These are phyloP conservation scores for Neofusicoccum ribis DNA, from an alignment of 2,329 filamentous ascomycete species.

Conservation along the genomic window DNA sequence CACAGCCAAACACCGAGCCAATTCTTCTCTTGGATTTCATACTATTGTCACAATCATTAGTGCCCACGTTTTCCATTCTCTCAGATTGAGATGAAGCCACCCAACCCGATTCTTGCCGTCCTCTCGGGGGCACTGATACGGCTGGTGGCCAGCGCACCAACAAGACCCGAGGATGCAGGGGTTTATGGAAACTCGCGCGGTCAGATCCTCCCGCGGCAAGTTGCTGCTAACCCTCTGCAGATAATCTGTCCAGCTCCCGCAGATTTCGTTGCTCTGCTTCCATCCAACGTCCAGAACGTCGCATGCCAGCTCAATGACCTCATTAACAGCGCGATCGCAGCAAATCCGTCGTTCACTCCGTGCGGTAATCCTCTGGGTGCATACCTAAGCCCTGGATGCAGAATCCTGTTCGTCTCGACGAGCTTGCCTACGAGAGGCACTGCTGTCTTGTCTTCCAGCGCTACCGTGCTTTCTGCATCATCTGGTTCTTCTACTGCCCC, in stretches of 20 bases:
- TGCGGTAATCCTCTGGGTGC: neutral
- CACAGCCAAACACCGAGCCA: neutral
- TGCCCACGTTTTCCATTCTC: neutral
- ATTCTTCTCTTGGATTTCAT: too few relatives aligned
- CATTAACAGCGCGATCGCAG: neutral
- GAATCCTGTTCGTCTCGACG: too few relatives aligned
- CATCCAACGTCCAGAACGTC: neutral
- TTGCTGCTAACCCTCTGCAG: neutral
- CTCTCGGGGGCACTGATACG: neutral
- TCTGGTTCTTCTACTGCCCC: too few relatives aligned
- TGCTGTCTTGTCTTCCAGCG: neutral
- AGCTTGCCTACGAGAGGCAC: too few relatives aligned
- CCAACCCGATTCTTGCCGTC: neutral
- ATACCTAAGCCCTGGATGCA: neutral
- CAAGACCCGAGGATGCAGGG: neutral
- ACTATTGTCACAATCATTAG: too few relatives aligned
- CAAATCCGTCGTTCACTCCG: neutral
- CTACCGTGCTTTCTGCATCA: neutral
- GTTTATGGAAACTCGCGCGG: neutral
- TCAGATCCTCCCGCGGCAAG: neutral
- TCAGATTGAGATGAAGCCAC: neutral
- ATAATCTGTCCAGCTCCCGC: neutral
- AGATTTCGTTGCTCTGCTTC: neutral
- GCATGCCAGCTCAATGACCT: neutral
- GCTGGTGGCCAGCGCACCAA: neutral